phyloP scores from a whole-genome alignment of 345 rosid species.

The Murraya paniculata region DNA sequence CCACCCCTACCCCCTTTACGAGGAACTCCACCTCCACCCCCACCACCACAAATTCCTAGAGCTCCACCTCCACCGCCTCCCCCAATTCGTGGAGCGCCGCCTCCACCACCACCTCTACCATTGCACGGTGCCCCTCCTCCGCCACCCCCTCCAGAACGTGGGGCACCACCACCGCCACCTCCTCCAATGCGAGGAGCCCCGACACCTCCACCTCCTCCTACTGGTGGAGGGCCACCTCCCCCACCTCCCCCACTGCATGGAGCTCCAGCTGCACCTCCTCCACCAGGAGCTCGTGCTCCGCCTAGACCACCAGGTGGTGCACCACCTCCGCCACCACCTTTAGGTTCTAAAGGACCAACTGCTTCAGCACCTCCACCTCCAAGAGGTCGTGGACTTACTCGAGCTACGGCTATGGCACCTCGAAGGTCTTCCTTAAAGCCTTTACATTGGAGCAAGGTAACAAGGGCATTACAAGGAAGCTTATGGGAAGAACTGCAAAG shows the following conservation, averaged over 20 bases:
- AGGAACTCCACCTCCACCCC: conserved; percentile 36
- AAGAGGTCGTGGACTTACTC: conserved; percentile 75
- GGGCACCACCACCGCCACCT: conserved; percentile 33
- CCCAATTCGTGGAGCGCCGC: conserved; percentile 21
- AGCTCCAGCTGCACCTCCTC: conserved; percentile 38
- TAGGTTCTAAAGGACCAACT: conserved; percentile 51
- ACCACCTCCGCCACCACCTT: conserved; percentile 79
- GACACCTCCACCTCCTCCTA: conserved; percentile 23
- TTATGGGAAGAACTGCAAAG: conserved; percentile 98
- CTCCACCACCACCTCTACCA: conserved; percentile 21
- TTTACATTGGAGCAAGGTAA: conserved; percentile 95
- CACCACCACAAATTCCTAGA: conserved; percentile 20
- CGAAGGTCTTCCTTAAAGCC: conserved; percentile 91
- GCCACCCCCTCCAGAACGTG: conserved; percentile 23
- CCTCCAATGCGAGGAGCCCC: conserved; percentile 29
- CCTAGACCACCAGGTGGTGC: conserved; percentile 66
- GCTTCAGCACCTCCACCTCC: conserved; percentile 76
- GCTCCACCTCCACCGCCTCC: conserved; percentile 38
- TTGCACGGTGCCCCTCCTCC: conserved; percentile 26
- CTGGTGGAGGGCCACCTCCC: conserved; percentile 16
- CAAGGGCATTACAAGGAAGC: conserved; percentile 97
- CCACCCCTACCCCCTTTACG: conserved; percentile 14
- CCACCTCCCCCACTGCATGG: conserved; percentile 32
- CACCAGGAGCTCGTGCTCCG: conserved; percentile 60
- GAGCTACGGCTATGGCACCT: conserved; percentile 43